Conservation (phyloP, 805 yeast genomes). For the Barnettozyma sp. region DNA sequence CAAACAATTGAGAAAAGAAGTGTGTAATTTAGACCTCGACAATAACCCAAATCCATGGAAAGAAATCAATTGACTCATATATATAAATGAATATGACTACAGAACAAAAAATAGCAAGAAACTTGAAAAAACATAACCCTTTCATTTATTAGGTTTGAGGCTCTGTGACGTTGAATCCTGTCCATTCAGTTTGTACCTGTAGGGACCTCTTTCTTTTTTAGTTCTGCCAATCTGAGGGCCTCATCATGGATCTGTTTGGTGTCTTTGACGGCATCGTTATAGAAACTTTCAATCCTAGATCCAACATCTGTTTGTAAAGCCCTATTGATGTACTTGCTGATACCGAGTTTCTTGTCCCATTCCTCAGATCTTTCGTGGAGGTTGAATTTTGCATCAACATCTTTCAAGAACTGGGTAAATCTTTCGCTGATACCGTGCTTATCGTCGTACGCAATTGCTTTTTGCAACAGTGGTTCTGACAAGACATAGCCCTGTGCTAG, state of each 20-base stretch:
- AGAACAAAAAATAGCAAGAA: not conserved
- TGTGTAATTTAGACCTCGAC: slow-evolving; percentile 18
- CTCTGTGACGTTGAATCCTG: not conserved
- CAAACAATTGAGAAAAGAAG: slow-evolving; percentile 15
- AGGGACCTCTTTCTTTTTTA: slow-evolving; percentile 39
- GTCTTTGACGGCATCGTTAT: slow-evolving; percentile 47
- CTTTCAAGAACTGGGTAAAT: slow-evolving; percentile 49
- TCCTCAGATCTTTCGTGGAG: slow-evolving; percentile 30
- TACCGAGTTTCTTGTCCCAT: slow-evolving; percentile 17
- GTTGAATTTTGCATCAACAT: slow-evolving; percentile 50
- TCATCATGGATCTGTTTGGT: slow-evolving; percentile 63
- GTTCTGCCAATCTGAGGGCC: slow-evolving; percentile 62
- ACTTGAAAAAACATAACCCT: not conserved
- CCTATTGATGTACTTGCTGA: slow-evolving; percentile 30
- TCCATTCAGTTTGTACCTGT: too few relatives aligned
- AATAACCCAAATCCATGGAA: slow-evolving; percentile 15
- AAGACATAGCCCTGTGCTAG: slow-evolving; percentile 66
- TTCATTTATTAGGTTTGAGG: not conserved
- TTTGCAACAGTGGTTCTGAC: slow-evolving; percentile 52
- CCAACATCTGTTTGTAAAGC: slow-evolving; percentile 40
- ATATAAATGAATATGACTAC: not conserved
- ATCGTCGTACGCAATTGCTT: slow-evolving; percentile 58
- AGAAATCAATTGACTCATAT: slow-evolving; percentile 3
- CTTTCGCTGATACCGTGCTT: slow-evolving; percentile 52
- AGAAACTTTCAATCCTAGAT: slow-evolving; percentile 52